Evolutionary conservation across 1,284 basidiomycete genomes (phyloP), one percentile per base, ranked within the genome.

Genomic region (Irpex sp.): DNA sequence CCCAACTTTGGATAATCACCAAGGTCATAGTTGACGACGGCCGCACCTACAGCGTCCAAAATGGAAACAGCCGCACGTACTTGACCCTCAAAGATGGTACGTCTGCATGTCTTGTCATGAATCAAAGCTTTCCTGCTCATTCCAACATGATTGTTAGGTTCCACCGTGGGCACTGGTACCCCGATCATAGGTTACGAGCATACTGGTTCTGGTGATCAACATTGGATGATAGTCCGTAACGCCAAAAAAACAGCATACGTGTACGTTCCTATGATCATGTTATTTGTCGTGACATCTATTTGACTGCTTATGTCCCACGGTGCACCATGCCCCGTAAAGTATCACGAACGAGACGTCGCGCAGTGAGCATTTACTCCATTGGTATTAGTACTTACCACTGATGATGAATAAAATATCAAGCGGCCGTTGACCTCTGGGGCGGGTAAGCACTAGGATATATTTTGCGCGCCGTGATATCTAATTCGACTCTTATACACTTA

Each of bases 1-100:
- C 57, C 37, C 57, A 58, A 37, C 57, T 58, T 5, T 58, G 57
- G 57, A 58, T 58, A 9, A 58, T 58, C n/a, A 26, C 33, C 5
- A 33, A 13, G 19, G 57, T 58, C 17, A 43, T 13, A 13, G 39
- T n/a, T 21, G 31, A 19, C 57, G 37, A 19, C 17, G 55, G 17
- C 46, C 17, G 11, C 15, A 11, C 21, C 7, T 58, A 58, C 57
- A 43, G 7, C 35, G 7, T 58, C 17, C 33, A 39, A 26, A 60
- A 54, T 49, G 15, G 11, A 15, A 43, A 43, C 39, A 43, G 39
- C 39, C 39, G 39, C 15, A 43, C 39, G 11, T 43, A 43, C 15
- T 9, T 15, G 39, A 15, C 8, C 15, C 39, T 43, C 11, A 43
- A 9, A 11, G 39, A 15, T 15, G 15, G 39, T 43, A 43, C 39